A percentile compares a stretch with the other conserved stretches of the same genome.
These are phyloP conservation scores for Nannochloris sp. DNA, from an alignment of 139 green algal genomes.

Conservation along the genomic window DNA sequence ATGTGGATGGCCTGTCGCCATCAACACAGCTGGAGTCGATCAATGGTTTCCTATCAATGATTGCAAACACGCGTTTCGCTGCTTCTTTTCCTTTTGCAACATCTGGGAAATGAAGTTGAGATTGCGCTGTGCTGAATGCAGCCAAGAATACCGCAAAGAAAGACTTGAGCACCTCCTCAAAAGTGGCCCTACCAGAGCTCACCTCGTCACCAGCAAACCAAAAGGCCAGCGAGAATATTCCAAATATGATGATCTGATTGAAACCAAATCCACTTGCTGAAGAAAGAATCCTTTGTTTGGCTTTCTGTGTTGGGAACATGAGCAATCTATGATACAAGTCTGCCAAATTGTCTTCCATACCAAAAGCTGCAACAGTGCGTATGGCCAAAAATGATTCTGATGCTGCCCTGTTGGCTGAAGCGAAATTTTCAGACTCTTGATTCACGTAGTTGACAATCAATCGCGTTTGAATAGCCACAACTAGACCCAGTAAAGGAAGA, in stretches of 20 bases:
- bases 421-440: conserved; percentile 44
- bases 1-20: conserved; percentile 12
- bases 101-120: conserved; percentile 53
- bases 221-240: conserved; percentile 55
- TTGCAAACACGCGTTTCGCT: conserved; percentile 55
- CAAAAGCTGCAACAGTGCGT: conserved; percentile 56
- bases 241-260: conserved; percentile 52
- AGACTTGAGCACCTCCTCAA: conserved; percentile 60
- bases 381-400: conserved; percentile 60
- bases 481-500: conserved; percentile 53
- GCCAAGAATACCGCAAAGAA: conserved; percentile 71
- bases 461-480: conserved; percentile 35
- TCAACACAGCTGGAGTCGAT: conserved; percentile 43
- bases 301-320: conserved; percentile 21
- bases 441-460: conserved; percentile 30
- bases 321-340: conserved; percentile 28
- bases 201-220: conserved; percentile 51
- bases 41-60: conserved; percentile 61
- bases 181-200: conserved; percentile 25
- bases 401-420: conserved; percentile 55
- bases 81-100: conserved; percentile 54
- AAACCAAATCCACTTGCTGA: conserved; percentile 47
- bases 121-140: conserved; percentile 46
- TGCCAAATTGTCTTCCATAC: conserved; percentile 47
- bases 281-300: conserved; percentile 12